Conservation (phyloP, 306 rosid species). For the Cicer yamashitae region DNA sequence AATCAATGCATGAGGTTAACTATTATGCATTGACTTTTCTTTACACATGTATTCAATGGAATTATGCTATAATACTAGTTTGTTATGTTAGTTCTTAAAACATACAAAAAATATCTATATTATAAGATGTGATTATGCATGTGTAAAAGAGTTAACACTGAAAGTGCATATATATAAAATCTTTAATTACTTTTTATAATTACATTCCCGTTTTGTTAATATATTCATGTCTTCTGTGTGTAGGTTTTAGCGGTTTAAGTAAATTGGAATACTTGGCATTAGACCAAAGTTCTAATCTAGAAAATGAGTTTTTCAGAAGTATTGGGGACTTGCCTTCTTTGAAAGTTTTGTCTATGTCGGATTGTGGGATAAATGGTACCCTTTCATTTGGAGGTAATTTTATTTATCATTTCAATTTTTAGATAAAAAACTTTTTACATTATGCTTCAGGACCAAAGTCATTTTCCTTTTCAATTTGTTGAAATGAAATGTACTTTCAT, state of each 20-base stretch:
- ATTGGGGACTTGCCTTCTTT: constrained; percentile 38
- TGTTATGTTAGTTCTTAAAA: too few relatives aligned
- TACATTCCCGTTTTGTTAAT: background rate
- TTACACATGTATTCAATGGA: background rate
- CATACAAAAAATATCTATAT: too few relatives aligned
- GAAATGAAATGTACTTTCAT: background rate
- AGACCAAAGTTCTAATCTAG: background rate
- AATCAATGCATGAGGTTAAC: background rate
- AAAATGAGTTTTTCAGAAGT: constrained; percentile 8
- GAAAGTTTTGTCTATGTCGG: background rate
- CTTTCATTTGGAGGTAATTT: constrained; percentile 4
- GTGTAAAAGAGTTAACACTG: too few relatives aligned
- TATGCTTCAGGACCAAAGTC: too few relatives aligned
- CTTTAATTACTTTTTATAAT: background rate
- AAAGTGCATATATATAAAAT: too few relatives aligned
- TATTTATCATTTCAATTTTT: background rate
- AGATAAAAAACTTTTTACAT: too few relatives aligned
- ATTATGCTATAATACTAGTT: background rate
- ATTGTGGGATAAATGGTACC: background rate
- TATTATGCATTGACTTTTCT: background rate
- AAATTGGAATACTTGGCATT: constrained; percentile 23
- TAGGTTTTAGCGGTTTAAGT: constrained; percentile 17
- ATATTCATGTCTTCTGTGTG: background rate
- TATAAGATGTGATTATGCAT: too few relatives aligned
- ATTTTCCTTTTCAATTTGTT: background rate